These are phyloP conservation scores for Pleurotus cornucopiae DNA, from an alignment of 768 basidiomycete genomes.

Conservation along the genomic window DNA sequence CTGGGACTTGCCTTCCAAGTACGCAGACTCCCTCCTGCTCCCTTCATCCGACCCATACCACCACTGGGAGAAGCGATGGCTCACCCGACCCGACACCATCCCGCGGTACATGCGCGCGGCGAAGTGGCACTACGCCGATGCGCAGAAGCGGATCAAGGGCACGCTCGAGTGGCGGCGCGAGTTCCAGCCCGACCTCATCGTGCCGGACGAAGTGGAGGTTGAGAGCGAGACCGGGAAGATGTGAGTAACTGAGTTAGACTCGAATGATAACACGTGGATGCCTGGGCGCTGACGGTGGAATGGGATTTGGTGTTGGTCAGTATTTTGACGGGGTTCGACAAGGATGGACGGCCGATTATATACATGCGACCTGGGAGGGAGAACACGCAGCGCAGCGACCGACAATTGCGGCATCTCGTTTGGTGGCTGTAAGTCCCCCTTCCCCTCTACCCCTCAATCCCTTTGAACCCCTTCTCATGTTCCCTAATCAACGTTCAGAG, in stretches of 20 bases:
- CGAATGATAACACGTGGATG: too few species aligned
- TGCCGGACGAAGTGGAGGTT: constrained; percentile 73
- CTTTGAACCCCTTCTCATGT: background rate
- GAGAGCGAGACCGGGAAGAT: constrained; percentile 89
- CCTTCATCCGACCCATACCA: constrained; percentile 68
- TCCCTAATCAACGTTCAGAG: constrained; percentile 20
- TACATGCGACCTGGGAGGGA: constrained; percentile 88
- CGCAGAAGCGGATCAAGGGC: constrained; percentile 69
- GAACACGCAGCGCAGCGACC: constrained; percentile 72
- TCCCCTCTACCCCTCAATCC: background rate
- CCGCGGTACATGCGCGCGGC: constrained; percentile 81
- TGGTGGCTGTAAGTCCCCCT: constrained; percentile 66
- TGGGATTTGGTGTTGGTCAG: constrained; percentile 28
- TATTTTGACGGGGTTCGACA: constrained; percentile 81
- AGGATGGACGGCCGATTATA: constrained; percentile 80
- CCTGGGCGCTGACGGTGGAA: too few species aligned
- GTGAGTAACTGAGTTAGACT: constrained; percentile 34
- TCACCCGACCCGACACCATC: constrained; percentile 53
- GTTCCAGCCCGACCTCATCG: constrained; percentile 80
- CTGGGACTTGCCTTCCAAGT: constrained; percentile 35
- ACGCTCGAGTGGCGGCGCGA: constrained; percentile 85
- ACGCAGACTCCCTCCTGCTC: constrained; percentile 59
- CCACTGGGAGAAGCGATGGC: constrained; percentile 76
- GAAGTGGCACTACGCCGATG: constrained; percentile 79
- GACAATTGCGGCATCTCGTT: constrained; percentile 82